Conservation (phyloP, 2,329 filamentous ascomycete species). For the Neospermospora avenae region DNA sequence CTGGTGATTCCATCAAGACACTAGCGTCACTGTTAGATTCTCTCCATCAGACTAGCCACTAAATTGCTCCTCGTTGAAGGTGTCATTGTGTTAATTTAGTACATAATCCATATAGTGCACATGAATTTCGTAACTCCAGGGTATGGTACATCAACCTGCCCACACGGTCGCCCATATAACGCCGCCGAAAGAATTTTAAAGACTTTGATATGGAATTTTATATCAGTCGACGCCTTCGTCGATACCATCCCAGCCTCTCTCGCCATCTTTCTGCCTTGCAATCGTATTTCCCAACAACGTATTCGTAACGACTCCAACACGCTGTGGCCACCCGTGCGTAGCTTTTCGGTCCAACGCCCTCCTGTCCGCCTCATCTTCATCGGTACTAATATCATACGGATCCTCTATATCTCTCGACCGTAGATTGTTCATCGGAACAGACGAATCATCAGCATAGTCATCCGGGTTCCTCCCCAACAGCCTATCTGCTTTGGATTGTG, state of each 20-base stretch:
- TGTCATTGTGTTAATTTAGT: too few species aligned
- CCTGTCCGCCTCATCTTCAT: constrained; percentile 30
- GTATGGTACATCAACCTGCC: constrained; percentile 2
- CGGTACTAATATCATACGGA: constrained; percentile 33
- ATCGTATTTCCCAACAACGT: constrained; percentile 34
- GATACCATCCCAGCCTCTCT: constrained; percentile 27
- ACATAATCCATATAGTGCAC: not conserved
- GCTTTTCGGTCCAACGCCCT: constrained; percentile 25
- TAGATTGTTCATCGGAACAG: constrained; percentile 32
- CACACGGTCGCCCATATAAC: not conserved
- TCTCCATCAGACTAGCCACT: too few species aligned
- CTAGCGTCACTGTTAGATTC: too few species aligned
- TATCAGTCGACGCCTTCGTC: constrained; percentile 32
- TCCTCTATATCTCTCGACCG: constrained; percentile 25
- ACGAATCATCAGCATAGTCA: constrained; percentile 28
- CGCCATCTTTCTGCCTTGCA: constrained; percentile 32
- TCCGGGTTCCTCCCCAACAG: constrained; percentile 35
- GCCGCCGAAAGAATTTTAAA: not conserved
- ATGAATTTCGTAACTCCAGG: not conserved
- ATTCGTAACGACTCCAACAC: constrained; percentile 33
- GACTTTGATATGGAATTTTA: not conserved
- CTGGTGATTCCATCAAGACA: too few species aligned
- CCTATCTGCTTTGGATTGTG: constrained; percentile 36
- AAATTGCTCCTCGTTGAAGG: not conserved
- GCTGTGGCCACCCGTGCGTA: constrained; percentile 31